A percentile compares a stretch with the other conserved stretches of the same genome.
Conservation (phyloP, 2,329 filamentous ascomycete genomes). For the Chaetomiaceae sp. region DNA sequence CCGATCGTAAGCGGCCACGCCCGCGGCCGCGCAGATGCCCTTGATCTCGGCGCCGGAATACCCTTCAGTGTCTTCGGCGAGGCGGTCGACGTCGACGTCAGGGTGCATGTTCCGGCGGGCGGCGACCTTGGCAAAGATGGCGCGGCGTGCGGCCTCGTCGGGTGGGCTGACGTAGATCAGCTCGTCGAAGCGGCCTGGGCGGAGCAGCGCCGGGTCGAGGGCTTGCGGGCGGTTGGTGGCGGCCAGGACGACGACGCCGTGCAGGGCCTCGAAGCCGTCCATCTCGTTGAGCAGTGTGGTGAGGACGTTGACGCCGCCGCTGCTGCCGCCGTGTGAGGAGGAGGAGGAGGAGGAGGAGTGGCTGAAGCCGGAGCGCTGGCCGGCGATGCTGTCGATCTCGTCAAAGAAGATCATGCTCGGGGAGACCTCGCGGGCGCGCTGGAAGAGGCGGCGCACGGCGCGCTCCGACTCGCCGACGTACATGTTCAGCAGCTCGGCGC, state of each 20-base stretch:
- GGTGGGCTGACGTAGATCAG: slow-evolving; percentile 84
- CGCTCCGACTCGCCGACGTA: slow-evolving; percentile 95
- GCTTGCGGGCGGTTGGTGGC: slow-evolving; percentile 88
- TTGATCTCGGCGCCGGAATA: slow-evolving; percentile 82
- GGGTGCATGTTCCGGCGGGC: slow-evolving; percentile 52
- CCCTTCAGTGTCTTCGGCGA: slow-evolving; percentile 65
- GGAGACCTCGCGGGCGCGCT: slow-evolving; percentile 75
- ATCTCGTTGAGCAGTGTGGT: slow-evolving; percentile 90
- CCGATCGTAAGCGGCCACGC: slow-evolving; percentile 39
- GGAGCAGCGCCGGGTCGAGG: slow-evolving; percentile 78
- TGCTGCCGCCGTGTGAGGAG: slow-evolving; percentile 24
- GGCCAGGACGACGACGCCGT: slow-evolving; percentile 79
- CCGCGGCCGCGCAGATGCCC: slow-evolving; percentile 45
- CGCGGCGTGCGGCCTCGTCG: slow-evolving; percentile 63
- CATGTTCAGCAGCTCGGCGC: slow-evolving; percentile 90
- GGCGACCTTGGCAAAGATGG: slow-evolving; percentile 69
- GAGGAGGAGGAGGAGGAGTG: slow-evolving; percentile 29
- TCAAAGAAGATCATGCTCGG: slow-evolving; percentile 97
- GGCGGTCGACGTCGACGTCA: slow-evolving; percentile 60
- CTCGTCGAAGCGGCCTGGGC: slow-evolving; percentile 80
- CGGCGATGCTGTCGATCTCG: slow-evolving; percentile 84
- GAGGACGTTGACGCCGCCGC: slow-evolving; percentile 69
- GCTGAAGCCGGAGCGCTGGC: slow-evolving; percentile 43
- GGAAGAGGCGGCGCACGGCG: slow-evolving; percentile 77
- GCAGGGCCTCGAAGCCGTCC: slow-evolving; percentile 84